A percentile compares a stretch with the other conserved stretches of the same genome.
These are phyloP conservation scores for Ceratobasidium sp. DNA, from an alignment of 1,284 basidiomycete species.

Conservation along the genomic window DNA sequence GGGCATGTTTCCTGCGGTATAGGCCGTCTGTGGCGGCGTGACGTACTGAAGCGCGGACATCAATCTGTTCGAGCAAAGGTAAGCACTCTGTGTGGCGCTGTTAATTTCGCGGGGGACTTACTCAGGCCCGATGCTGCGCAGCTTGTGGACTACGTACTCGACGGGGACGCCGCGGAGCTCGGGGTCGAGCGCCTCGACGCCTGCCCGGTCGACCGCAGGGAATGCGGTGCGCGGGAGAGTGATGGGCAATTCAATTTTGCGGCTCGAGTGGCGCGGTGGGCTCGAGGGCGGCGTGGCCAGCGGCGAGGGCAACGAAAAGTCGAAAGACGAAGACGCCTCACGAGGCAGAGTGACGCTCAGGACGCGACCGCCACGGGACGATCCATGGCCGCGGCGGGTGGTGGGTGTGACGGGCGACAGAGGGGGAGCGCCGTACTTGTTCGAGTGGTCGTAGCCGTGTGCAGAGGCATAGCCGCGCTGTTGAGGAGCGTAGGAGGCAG, in stretches of 20 bases:
- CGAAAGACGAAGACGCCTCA: conserved; percentile 30
- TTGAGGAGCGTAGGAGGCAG: conserved; percentile 26
- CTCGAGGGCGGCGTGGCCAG: conserved; percentile 34
- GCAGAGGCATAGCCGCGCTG: conserved; percentile 18
- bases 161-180: conserved; percentile 41
- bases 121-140: conserved; percentile 40
- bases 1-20: conserved; percentile 38
- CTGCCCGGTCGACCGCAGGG: conserved; percentile 40
- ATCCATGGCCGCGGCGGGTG: conserved; percentile 1
- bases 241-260: conserved; percentile 41
- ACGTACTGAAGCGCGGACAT: conserved; percentile 22
- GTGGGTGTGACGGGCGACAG: conserved; percentile 29
- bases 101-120: conserved; percentile 39
- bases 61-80: conserved; percentile 36
- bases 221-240: conserved; percentile 37
- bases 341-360: conserved; percentile 29
- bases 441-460: conserved; percentile 14
- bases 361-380: conserved; percentile 8
- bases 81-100: conserved; percentile 27
- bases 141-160: conserved; percentile 42
- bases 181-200: conserved; percentile 44
- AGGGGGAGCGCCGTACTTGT: conserved; percentile 33
- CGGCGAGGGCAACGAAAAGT: conserved; percentile 32
- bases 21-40: conserved; percentile 38
- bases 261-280: conserved; percentile 34